Conservation (phyloP, 768 basidiomycete species). For the Postia placenta region DNA sequence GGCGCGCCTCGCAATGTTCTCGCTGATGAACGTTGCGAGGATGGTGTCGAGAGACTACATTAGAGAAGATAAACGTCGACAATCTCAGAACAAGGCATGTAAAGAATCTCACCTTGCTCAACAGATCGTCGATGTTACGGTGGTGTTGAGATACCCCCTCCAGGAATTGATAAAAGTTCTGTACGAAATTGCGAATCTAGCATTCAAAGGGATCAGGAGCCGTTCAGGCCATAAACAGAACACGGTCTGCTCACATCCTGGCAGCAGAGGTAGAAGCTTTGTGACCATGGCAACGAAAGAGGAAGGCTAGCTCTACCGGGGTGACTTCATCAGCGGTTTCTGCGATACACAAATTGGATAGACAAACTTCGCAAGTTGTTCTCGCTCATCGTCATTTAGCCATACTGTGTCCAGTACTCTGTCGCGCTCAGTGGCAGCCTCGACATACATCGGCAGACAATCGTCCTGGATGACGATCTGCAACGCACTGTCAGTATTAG, state of each 20-base stretch:
- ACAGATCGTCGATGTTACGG: constrained; percentile 83
- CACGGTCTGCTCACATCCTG: constrained; percentile 53
- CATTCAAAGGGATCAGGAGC: not conserved
- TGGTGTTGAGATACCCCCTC: constrained; percentile 93
- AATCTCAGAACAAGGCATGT: not conserved
- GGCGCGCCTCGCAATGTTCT: constrained; percentile 70
- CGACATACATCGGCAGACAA: constrained; percentile 78
- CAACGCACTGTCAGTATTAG: not conserved
- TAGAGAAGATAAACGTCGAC: not conserved
- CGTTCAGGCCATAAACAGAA: not conserved
- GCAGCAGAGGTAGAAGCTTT: constrained; percentile 92
- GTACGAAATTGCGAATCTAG: constrained; percentile 82
- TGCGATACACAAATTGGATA: not conserved
- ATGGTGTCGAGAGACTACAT: constrained; percentile 80
- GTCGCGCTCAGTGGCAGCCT: constrained; percentile 55
- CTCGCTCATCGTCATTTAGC: constrained; percentile 64
- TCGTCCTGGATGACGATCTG: constrained; percentile 87
- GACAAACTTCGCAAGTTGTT: constrained; percentile 47
- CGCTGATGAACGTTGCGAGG: constrained; percentile 68
- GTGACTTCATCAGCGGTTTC: not conserved
- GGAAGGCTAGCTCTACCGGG: constrained; percentile 53
- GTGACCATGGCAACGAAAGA: constrained; percentile 85
- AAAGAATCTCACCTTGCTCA: constrained; percentile 62
- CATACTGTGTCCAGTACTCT: constrained; percentile 78
- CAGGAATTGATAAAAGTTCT: constrained; percentile 94